Percentiles rank a stretch among this genome's conserved stretches.
These are phyloP conservation scores for Pythium phragmitis DNA, from an alignment of 352 stramenopile species.

Conservation along the genomic window DNA sequence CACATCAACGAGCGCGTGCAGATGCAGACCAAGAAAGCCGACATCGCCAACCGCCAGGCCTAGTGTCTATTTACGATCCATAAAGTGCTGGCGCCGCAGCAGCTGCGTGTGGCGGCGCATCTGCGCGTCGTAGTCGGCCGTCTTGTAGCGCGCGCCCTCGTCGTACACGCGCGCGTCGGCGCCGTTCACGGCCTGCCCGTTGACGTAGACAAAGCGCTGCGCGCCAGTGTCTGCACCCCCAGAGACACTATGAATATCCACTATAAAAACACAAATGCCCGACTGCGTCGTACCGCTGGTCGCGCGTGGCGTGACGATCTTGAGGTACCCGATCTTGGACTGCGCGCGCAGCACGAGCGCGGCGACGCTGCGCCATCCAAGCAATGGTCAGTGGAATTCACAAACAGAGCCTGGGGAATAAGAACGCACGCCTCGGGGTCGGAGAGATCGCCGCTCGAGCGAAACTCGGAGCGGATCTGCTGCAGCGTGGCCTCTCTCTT, in stretches of 20 bases:
- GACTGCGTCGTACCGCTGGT: constrained; percentile 36
- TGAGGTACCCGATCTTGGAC: constrained; percentile 80
- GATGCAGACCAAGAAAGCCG: constrained; percentile 68
- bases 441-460: constrained; percentile 48
- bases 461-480: constrained; percentile 80
- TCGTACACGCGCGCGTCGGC: constrained; percentile 29
- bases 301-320: constrained; percentile 81
- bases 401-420: no score
- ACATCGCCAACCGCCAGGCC: constrained; percentile 31
- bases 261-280: background rate
- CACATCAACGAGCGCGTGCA: constrained; percentile 67
- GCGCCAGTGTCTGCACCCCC: constrained; percentile 49
- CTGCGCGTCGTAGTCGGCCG: constrained; percentile 64
- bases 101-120: constrained; percentile 77
- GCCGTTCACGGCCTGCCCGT: constrained; percentile 68
- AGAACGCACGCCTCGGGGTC: constrained; percentile 66
- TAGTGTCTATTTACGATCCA: constrained; percentile 57
- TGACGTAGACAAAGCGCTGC: constrained; percentile 81
- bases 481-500: constrained; percentile 66
- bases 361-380: constrained; percentile 41
- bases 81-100: constrained; percentile 82
- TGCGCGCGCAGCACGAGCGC: constrained; percentile 74
- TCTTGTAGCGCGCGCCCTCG: constrained; percentile 69
- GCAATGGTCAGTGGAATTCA: background rate
- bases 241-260: background rate